These are phyloP conservation scores for Ophiocordyceps camponoti-leonardi DNA, from an alignment of 2,329 filamentous ascomycete species.

Conservation along the genomic window DNA sequence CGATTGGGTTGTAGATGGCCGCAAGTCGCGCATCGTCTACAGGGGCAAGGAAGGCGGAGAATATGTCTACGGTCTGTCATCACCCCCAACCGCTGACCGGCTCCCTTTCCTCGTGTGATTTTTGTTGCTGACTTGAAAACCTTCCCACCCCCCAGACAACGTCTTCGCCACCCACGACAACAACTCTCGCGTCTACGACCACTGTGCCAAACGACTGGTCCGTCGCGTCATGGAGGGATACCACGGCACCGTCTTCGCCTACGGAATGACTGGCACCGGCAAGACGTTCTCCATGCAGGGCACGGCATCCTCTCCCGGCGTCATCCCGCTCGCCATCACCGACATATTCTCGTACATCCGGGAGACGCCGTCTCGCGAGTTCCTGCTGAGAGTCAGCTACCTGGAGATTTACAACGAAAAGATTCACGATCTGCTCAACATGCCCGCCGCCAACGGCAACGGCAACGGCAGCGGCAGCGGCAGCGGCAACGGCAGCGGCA, in stretches of 20 bases:
- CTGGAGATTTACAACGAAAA: conserved; percentile 98
- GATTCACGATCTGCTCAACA: conserved; percentile 82
- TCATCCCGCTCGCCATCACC: conserved; percentile 92
- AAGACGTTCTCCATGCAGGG: conserved; percentile 99
- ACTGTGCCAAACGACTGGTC: conserved; percentile 82
- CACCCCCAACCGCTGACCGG: too few relatives aligned
- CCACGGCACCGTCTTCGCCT: conserved; percentile 94
- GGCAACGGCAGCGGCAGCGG: too few relatives aligned
- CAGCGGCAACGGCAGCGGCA: conserved; percentile 22
- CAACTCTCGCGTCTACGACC: conserved; percentile 88
- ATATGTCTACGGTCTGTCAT: conserved; percentile 65
- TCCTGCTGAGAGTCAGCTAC: conserved; percentile 89
- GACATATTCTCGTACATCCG: conserved; percentile 99
- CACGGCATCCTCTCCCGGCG: conserved; percentile 84
- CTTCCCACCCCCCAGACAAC: conserved; percentile 61
- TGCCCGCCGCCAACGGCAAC: too few relatives aligned
- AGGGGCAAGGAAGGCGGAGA: conserved; percentile 81
- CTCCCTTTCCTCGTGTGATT: background rate
- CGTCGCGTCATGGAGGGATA: conserved; percentile 98
- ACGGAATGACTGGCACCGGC: conserved; percentile 96
- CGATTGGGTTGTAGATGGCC: conserved; percentile 86
- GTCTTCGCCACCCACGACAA: conserved; percentile 90
- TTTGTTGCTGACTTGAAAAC: conserved; percentile 6
- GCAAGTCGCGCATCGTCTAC: conserved; percentile 67
- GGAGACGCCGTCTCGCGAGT: conserved; percentile 88